phyloP scores from a whole-genome alignment of 352 stramenopile species.

The Aphanomyces stellatus region DNA sequence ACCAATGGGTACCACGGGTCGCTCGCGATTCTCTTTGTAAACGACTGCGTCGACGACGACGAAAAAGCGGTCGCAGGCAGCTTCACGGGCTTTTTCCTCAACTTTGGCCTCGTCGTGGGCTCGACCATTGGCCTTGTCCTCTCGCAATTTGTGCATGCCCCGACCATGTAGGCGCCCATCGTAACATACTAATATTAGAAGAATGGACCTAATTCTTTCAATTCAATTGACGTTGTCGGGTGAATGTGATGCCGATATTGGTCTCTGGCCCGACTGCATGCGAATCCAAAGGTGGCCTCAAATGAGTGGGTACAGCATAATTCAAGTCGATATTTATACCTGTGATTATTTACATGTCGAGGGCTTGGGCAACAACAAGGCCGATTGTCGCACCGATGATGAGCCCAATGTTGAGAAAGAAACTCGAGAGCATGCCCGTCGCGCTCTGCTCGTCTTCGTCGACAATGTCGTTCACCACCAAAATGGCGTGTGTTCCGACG shows the following conservation, averaged over 20 bases:
- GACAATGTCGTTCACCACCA: slow-evolving; percentile 1
- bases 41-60: slow-evolving; percentile 58
- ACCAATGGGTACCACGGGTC: slow-evolving; percentile 77
- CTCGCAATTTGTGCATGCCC: slow-evolving; percentile 36
- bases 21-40: slow-evolving; percentile 73
- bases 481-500: neutral
- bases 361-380: neutral
- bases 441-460: neutral
- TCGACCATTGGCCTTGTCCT: slow-evolving; percentile 54
- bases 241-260: too few relatives aligned
- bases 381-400: neutral
- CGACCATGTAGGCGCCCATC: neutral
- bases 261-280: too few relatives aligned
- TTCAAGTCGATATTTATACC: too few relatives aligned
- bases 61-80: slow-evolving; percentile 62
- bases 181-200: neutral
- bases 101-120: slow-evolving; percentile 73
- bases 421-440: slow-evolving; percentile 9
- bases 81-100: slow-evolving; percentile 82
- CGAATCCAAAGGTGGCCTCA: too few relatives aligned
- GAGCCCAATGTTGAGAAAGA: slow-evolving; percentile 7
- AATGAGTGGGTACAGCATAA: too few relatives aligned
- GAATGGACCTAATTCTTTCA: too few relatives aligned
- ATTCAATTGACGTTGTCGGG: too few relatives aligned
- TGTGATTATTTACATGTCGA: neutral